These are phyloP conservation scores for Sporisorium graminicola DNA, from an alignment of 1,284 basidiomycete genomes.

Conservation along the genomic window DNA sequence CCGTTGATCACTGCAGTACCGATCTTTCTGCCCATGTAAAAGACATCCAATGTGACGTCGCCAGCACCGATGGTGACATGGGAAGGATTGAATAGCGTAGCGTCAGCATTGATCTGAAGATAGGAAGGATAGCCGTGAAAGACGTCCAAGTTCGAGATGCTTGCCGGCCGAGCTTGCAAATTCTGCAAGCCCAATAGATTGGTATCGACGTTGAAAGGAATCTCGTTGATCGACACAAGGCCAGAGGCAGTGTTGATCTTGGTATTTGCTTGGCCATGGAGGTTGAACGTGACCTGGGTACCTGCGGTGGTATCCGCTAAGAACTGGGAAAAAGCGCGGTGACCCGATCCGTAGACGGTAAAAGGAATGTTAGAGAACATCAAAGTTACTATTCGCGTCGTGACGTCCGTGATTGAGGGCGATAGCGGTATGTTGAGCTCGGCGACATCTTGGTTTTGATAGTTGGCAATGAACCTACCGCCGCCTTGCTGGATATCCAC, in stretches of 20 bases:
- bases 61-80: conserved; percentile 80
- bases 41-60: conserved; percentile 77
- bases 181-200: conserved; percentile 79
- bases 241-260: conserved; percentile 80
- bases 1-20: conserved; percentile 76
- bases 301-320: conserved; percentile 77
- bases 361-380: conserved; percentile 78
- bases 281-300: conserved; percentile 73
- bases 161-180: conserved; percentile 76
- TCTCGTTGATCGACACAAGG: conserved; percentile 74
- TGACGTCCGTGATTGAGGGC: conserved; percentile 77
- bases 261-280: conserved; percentile 76
- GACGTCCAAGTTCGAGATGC: conserved; percentile 78
- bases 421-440: conserved; percentile 77
- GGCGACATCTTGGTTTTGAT: conserved; percentile 76
- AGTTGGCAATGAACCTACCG: conserved; percentile 77
- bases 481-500: conserved; percentile 78
- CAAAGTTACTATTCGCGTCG: conserved; percentile 76
- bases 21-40: conserved; percentile 75
- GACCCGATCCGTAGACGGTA: conserved; percentile 74
- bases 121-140: conserved; percentile 78
- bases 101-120: conserved; percentile 78
- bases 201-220: conserved; percentile 78
- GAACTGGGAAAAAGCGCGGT: conserved; percentile 76
- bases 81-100: conserved; percentile 72